Conservation (phyloP, 2,329 filamentous ascomycete species). For the Chaetomiaceae sp. region DNA sequence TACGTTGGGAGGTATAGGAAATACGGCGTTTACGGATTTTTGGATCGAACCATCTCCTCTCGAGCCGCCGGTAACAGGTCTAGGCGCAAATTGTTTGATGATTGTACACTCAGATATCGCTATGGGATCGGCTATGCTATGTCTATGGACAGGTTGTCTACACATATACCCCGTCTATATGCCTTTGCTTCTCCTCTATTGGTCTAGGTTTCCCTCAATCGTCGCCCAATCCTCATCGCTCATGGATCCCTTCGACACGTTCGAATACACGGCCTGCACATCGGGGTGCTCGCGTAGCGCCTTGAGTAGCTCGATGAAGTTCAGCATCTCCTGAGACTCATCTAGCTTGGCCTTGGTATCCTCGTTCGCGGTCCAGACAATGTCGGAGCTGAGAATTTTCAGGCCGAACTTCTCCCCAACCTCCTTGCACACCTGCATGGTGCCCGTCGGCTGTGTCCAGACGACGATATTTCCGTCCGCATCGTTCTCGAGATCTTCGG, state of each 20-base stretch:
- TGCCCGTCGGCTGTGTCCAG: constrained; percentile 61
- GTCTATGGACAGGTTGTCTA: constrained; percentile 2
- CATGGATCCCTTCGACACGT: constrained; percentile 49
- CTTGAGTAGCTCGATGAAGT: constrained; percentile 54
- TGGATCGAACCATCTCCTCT: constrained; percentile 6
- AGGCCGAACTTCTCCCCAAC: constrained; percentile 59
- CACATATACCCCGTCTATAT: neutral
- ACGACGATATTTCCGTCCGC: constrained; percentile 65
- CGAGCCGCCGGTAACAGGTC: neutral
- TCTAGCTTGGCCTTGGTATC: constrained; percentile 66
- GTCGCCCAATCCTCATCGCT: constrained; percentile 49
- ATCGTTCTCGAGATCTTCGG: constrained; percentile 63
- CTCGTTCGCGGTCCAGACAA: constrained; percentile 77
- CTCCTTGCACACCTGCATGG: constrained; percentile 56
- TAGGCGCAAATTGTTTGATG: constrained; percentile 9
- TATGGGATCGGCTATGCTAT: neutral
- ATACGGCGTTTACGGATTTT: constrained; percentile 12
- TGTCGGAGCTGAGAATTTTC: constrained; percentile 67
- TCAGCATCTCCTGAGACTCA: constrained; percentile 46
- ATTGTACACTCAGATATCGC: constrained; percentile 28
- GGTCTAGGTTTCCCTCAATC: constrained; percentile 47
- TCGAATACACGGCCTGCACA: constrained; percentile 75
- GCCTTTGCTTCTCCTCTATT: constrained; percentile 24
- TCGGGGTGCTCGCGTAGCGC: constrained; percentile 60
- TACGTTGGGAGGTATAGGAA: neutral